Conservation (phyloP, 2,329 filamentous ascomycete genomes). For the Xylaria sp. region DNA sequence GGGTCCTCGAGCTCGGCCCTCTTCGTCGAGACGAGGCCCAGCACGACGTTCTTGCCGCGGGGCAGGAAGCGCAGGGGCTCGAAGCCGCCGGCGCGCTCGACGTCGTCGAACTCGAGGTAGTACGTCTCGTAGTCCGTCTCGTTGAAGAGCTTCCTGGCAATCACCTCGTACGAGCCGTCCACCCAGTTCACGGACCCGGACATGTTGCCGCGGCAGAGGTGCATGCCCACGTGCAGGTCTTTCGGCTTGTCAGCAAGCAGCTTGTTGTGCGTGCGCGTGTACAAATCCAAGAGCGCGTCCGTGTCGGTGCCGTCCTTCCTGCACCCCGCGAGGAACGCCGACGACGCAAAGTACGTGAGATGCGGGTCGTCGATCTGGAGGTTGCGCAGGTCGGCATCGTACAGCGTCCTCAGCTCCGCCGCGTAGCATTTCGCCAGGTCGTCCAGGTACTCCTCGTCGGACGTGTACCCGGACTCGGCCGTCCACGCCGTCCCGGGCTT, state of each 20-base stretch:
- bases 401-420: conserved; percentile 62
- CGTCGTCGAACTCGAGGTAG: conserved; percentile 64
- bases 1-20: conserved; percentile 59
- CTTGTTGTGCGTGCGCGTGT: conserved; percentile 71
- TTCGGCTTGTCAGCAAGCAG: conserved; percentile 63
- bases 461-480: conserved; percentile 58
- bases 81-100: conserved; percentile 60
- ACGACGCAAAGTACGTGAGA: conserved; percentile 67
- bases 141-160: conserved; percentile 61
- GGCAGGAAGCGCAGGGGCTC: conserved; percentile 61
- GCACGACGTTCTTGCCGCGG: conserved; percentile 61
- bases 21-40: conserved; percentile 63
- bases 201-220: conserved; percentile 66
- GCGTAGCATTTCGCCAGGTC: conserved; percentile 66
- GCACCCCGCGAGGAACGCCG: conserved; percentile 67
- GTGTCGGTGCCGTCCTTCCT: conserved; percentile 64
- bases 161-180: conserved; percentile 63
- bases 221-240: conserved; percentile 72
- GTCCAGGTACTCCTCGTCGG: conserved; percentile 63
- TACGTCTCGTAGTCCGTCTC: conserved; percentile 62
- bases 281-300: conserved; percentile 66
- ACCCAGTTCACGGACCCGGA: conserved; percentile 61
- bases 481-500: conserved; percentile 62
- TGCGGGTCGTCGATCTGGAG: conserved; percentile 68
- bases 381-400: conserved; percentile 63